These are phyloP conservation scores for Symbiotaphrina buchneri DNA, from an alignment of 495 filamentous ascomycete species.

Conservation along the genomic window DNA sequence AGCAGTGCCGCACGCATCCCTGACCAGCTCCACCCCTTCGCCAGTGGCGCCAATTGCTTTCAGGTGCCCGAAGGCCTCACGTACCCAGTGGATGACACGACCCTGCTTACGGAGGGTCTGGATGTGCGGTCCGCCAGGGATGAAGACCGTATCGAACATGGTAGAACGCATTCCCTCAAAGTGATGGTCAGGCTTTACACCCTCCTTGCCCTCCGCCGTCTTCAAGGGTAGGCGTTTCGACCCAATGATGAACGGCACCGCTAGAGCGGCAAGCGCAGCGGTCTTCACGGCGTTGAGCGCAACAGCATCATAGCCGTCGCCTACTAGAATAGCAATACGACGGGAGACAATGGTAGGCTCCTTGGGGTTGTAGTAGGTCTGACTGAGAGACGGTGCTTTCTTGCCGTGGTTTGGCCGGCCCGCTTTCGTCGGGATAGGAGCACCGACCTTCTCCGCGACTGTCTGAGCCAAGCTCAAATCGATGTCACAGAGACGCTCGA, in stretches of 20 bases:
- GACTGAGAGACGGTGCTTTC: conserved; percentile 39
- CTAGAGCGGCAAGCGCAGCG: conserved; percentile 33
- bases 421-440: conserved; percentile 27
- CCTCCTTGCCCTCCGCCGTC: conserved; percentile 26
- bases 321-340: conserved; percentile 56
- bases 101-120: conserved; percentile 43
- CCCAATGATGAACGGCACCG: conserved; percentile 52
- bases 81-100: conserved; percentile 60
- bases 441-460: conserved; percentile 50
- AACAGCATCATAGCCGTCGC: conserved; percentile 53
- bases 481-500: conserved; percentile 46
- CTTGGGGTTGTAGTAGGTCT: conserved; percentile 38
- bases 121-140: conserved; percentile 51
- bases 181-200: conserved; percentile 53
- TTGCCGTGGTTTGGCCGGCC: conserved; percentile 38
- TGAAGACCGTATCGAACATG: conserved; percentile 65
- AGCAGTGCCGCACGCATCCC: background rate
- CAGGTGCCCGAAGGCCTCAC: conserved; percentile 63
- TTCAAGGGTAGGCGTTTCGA: conserved; percentile 33
- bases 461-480: conserved; percentile 46
- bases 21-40: background rate
- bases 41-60: conserved; percentile 58
- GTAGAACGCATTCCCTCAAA: conserved; percentile 66
- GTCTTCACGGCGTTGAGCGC: conserved; percentile 40
- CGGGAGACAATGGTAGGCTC: conserved; percentile 47